Percentiles rank a stretch among this genome's conserved stretches.
Conservation (phyloP, 2,329 filamentous ascomycete species). For the Didymellaceae sp. region DNA sequence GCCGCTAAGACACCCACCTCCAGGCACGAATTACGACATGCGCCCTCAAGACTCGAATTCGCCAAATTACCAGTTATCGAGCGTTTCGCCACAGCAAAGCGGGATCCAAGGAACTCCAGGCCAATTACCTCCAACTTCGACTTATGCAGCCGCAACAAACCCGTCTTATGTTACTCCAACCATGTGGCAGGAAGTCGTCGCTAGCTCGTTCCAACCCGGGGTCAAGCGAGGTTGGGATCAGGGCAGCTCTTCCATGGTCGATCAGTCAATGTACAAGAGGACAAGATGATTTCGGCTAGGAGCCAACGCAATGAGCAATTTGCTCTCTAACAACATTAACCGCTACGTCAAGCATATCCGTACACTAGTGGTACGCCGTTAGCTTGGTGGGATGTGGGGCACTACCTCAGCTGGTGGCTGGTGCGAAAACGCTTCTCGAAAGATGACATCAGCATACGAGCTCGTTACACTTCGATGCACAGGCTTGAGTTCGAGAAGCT, state of each 20-base stretch:
- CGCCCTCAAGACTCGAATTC: slow-evolving; percentile 45
- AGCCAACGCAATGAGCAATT: not conserved
- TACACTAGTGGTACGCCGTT: too few relatives aligned
- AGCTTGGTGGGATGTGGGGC: too few relatives aligned
- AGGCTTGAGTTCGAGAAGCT: too few relatives aligned
- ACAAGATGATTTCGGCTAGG: slow-evolving; percentile 32
- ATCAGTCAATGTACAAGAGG: slow-evolving; percentile 49
- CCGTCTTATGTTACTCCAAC: slow-evolving; percentile 54
- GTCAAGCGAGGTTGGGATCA: slow-evolving; percentile 56
- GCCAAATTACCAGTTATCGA: slow-evolving; percentile 44
- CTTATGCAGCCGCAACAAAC: slow-evolving; percentile 40
- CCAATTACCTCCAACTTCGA: slow-evolving; percentile 45
- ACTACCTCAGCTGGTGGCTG: too few relatives aligned
- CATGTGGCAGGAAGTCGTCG: slow-evolving; percentile 60
- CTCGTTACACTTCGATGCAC: not conserved
- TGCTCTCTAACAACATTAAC: too few relatives aligned
- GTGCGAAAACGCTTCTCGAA: too few relatives aligned
- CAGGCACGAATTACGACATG: slow-evolving; percentile 49
- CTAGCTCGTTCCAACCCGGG: slow-evolving; percentile 49
- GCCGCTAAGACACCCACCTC: slow-evolving; percentile 51
- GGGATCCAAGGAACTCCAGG: slow-evolving; percentile 35
- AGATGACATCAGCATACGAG: too few relatives aligned
- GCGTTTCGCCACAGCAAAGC: slow-evolving; percentile 44
- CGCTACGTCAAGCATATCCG: too few relatives aligned
- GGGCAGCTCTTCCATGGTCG: slow-evolving; percentile 41